These are phyloP conservation scores for Helminthosporium solani DNA, from an alignment of 2,329 filamentous ascomycete species.

Conservation along the genomic window DNA sequence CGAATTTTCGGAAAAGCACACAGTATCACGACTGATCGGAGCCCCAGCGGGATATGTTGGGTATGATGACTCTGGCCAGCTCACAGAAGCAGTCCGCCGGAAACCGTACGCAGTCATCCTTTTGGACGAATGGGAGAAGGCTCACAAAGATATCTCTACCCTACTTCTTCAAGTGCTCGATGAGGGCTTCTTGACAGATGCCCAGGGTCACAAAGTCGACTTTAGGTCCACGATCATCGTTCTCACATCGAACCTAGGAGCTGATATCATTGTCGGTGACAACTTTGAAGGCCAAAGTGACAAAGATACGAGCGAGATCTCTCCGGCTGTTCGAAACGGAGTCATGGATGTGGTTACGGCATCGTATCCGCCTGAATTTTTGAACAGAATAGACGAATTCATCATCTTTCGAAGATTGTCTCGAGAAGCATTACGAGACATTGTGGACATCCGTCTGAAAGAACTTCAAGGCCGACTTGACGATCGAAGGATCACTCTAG, in stretches of 20 bases:
- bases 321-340: slow-evolving; percentile 69
- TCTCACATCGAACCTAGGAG: slow-evolving; percentile 91
- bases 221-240: slow-evolving; percentile 97
- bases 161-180: slow-evolving; percentile 91
- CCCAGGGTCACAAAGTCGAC: slow-evolving; percentile 94
- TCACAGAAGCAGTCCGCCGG: slow-evolving; percentile 90
- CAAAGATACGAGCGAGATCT: slow-evolving; percentile 61
- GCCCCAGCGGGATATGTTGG: slow-evolving; percentile 93
- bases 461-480: slow-evolving; percentile 83
- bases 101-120: slow-evolving; percentile 94
- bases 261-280: slow-evolving; percentile 81
- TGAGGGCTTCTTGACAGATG: slow-evolving; percentile 92
- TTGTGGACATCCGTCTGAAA: slow-evolving; percentile 85
- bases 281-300: slow-evolving; percentile 62
- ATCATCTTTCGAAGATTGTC: slow-evolving; percentile 92
- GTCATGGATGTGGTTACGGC: slow-evolving; percentile 85
- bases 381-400: slow-evolving; percentile 95
- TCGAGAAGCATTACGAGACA: slow-evolving; percentile 75
- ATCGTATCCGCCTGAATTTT: slow-evolving; percentile 83
- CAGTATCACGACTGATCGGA: slow-evolving; percentile 87
- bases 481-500: slow-evolving; percentile 77
- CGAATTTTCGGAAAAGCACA: slow-evolving; percentile 97
- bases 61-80: slow-evolving; percentile 93
- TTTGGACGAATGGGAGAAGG: slow-evolving; percentile 98
- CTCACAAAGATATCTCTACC: slow-evolving; percentile 90